Evolutionary conservation across 2,329 filamentous ascomycete genomes (phyloP).

Genomic region (Paecilomyces sp.): DNA sequence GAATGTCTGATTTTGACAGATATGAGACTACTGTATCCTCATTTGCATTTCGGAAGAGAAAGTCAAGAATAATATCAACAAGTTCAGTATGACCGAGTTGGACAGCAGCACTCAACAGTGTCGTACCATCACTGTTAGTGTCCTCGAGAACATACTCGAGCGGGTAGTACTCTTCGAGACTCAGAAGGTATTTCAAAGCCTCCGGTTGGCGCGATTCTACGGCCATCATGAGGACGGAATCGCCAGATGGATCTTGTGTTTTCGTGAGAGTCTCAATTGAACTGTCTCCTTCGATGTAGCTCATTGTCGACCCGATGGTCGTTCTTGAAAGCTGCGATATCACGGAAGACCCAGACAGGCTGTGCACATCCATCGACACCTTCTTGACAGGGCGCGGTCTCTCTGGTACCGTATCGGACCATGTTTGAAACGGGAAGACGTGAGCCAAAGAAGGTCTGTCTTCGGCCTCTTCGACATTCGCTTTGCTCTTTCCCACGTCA

Average conservation of each 20-base stretch:
- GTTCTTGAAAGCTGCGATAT: slow-evolving; percentile 76
- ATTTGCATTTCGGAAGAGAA: slow-evolving; percentile 53
- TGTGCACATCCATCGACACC: slow-evolving; percentile 84
- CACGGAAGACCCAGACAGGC: slow-evolving; percentile 78
- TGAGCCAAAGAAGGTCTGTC: slow-evolving; percentile 55
- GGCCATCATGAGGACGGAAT: slow-evolving; percentile 85
- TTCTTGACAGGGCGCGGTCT: slow-evolving; percentile 58
- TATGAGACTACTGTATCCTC: slow-evolving; percentile 58
- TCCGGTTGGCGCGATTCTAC: slow-evolving; percentile 65
- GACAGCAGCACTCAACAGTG: slow-evolving; percentile 79
- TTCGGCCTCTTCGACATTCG: slow-evolving; percentile 8
- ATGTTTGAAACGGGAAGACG: slow-evolving; percentile 83
- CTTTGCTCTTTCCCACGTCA: slow-evolving; percentile 11
- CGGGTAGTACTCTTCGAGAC: slow-evolving; percentile 68
- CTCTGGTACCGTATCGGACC: slow-evolving; percentile 39
- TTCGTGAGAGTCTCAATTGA: slow-evolving; percentile 61
- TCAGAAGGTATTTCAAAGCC: slow-evolving; percentile 72
- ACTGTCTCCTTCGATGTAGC: slow-evolving; percentile 74
- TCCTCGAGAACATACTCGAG: slow-evolving; percentile 67
- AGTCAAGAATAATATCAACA: slow-evolving; percentile 68
- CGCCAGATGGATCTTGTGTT: slow-evolving; percentile 59
- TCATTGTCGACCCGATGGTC: slow-evolving; percentile 63
- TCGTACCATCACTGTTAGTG: slow-evolving; percentile 82
- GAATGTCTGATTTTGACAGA: slow-evolving; percentile 67
- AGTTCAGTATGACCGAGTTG: slow-evolving; percentile 72